A percentile compares a stretch with the other conserved stretches of the same genome.
These are phyloP conservation scores for Aureobasidium sp. DNA, from an alignment of 2,329 filamentous ascomycete species.

Conservation along the genomic window DNA sequence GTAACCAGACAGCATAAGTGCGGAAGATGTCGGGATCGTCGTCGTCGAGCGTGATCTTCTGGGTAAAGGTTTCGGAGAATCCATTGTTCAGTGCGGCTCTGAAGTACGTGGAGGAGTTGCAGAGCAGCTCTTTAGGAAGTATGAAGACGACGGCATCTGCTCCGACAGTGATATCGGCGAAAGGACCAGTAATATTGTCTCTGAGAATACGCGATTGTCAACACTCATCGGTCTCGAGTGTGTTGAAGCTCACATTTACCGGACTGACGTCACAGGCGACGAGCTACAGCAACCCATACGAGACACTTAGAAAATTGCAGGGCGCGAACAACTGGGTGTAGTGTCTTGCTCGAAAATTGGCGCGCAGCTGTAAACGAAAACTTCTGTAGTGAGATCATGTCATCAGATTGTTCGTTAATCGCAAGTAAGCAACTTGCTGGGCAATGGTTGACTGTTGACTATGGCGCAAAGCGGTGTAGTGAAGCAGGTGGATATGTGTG, in stretches of 20 bases:
- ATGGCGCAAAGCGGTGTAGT: not conserved
- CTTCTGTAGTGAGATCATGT: not conserved
- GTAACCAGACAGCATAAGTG: not conserved
- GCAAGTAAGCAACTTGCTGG: too few species aligned
- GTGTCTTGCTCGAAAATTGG: not conserved
- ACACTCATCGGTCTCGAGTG: not conserved
- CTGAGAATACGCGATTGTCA: not conserved
- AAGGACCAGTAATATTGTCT: not conserved
- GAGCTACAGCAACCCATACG: not conserved
- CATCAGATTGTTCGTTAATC: not conserved
- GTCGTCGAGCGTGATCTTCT: not conserved
- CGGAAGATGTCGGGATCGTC: not conserved
- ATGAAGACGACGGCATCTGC: not conserved
- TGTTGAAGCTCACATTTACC: not conserved
- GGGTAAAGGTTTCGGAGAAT: not conserved
- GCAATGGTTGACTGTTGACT: not conserved
- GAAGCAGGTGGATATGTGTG: too few species aligned
- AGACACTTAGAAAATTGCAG: too few species aligned
- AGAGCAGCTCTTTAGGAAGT: not conserved
- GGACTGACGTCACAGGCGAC: not conserved
- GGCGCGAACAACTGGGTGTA: not conserved
- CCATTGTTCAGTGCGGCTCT: conserved; percentile 1
- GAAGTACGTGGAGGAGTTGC: not conserved
- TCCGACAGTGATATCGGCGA: not conserved
- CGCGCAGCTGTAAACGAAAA: not conserved